Percentiles rank a stretch among this genome's conserved stretches.
phyloP scores from a whole-genome alignment of 371 early-diverging fungal species.

The Mucor plumbeus region DNA sequence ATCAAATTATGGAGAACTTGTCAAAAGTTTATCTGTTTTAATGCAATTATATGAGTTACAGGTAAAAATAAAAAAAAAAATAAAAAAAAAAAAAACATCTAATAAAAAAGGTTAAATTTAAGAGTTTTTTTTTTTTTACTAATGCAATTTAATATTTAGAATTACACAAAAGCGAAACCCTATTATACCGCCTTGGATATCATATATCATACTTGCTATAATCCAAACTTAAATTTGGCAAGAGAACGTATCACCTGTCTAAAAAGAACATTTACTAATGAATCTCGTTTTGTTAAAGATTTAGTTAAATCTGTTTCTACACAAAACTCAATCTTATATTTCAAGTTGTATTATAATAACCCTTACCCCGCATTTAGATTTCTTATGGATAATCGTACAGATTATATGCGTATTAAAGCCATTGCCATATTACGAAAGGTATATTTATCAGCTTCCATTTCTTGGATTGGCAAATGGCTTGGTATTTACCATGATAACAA shows the following conservation, averaged over 20 bases:
- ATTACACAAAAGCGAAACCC: background rate
- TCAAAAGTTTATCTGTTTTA: conserved; percentile 20
- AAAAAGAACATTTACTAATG: conserved; percentile 6
- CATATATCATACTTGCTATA: conserved; percentile 15
- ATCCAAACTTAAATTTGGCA: background rate
- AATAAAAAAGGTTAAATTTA: conserved; percentile 8
- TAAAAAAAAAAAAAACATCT: background rate
- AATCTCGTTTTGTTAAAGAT: conserved; percentile 18
- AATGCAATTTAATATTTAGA: background rate
- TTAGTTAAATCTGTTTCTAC: conserved; percentile 10
- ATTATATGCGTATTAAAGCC: conserved; percentile 15
- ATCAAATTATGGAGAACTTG: conserved; percentile 22
- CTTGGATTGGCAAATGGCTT: conserved; percentile 24
- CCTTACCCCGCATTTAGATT: conserved; percentile 20
- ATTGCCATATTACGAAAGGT: conserved; percentile 20
- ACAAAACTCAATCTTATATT: conserved; percentile 18
- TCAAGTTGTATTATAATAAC: conserved; percentile 19
- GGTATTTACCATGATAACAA: conserved; percentile 16
- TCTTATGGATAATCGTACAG: conserved; percentile 16
- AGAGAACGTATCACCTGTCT: background rate
- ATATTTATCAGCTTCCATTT: conserved; percentile 21
- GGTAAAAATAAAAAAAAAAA: background rate
- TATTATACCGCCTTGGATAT: conserved; percentile 19
- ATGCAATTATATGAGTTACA: conserved; percentile 19
- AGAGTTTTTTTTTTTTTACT: background rate